Conservation (phyloP, 305 asterid genomes). For the Rubia balearica region DNA sequence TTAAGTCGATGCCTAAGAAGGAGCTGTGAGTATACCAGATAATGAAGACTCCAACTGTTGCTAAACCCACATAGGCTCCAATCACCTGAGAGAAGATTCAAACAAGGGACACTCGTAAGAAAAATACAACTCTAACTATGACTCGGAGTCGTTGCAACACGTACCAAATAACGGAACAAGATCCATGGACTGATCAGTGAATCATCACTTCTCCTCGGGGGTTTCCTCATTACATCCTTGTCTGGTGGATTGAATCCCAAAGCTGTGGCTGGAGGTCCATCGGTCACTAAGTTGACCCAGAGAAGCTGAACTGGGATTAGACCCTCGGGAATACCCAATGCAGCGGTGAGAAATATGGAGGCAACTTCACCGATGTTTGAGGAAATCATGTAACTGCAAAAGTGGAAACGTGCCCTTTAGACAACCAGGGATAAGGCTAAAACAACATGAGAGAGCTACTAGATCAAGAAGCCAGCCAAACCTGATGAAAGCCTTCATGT, state of each 20-base stretch:
- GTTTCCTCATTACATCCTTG: conserved; percentile 76
- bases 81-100: conserved; percentile 48
- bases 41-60: conserved; percentile 81
- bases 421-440: neutral
- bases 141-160: neutral
- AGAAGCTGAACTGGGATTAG: conserved; percentile 95
- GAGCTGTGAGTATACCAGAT: conserved; percentile 85
- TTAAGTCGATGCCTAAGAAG: conserved; percentile 81
- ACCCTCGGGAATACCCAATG: conserved; percentile 95
- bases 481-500: conserved; percentile 99
- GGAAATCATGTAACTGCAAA: conserved; percentile 87
- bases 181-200: conserved; percentile 95
- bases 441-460: neutral
- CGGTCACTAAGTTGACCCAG: conserved; percentile 97
- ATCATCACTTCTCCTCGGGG: conserved; percentile 86
- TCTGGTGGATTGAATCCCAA: conserved; percentile 96
- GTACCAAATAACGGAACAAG: conserved; percentile 80
- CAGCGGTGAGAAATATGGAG: conserved; percentile 85
- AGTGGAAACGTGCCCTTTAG: neutral
- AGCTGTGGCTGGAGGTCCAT: conserved; percentile 96
- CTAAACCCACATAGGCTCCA: conserved; percentile 84
- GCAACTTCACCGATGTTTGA: conserved; percentile 97
- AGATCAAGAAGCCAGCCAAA: conserved; percentile 19
- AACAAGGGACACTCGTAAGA: neutral
- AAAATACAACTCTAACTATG: conserved; percentile 3